Percentiles rank a stretch among this genome's conserved stretches.
phyloP scores from a whole-genome alignment of 78 protist genomes.

The Corallochytrium limacisporum region DNA sequence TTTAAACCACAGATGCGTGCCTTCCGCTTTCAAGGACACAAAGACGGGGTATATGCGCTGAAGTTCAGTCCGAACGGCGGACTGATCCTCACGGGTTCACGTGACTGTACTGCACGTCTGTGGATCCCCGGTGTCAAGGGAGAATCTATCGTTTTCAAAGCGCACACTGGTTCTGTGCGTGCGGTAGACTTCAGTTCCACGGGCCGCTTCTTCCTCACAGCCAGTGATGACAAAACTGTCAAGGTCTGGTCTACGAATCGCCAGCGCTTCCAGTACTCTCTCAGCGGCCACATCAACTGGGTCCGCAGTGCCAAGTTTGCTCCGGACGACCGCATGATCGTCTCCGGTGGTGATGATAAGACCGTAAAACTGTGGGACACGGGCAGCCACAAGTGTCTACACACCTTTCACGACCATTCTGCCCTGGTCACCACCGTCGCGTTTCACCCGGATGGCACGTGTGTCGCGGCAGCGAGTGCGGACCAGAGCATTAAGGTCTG shows the following conservation, averaged over 20 bases:
- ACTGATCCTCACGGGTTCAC: background rate
- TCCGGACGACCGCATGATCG: conserved; percentile 46
- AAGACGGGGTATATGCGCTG: conserved; percentile 22
- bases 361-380: conserved; percentile 64
- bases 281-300: conserved; percentile 72
- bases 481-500: conserved; percentile 51
- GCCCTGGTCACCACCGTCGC: conserved; percentile 28
- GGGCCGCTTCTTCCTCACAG: conserved; percentile 28
- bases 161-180: conserved; percentile 40
- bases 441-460: conserved; percentile 70
- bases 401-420: conserved; percentile 47
- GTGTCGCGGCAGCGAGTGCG: conserved; percentile 45
- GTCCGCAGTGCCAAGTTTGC: conserved; percentile 46
- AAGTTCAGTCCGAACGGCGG: background rate
- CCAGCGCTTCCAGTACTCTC: conserved; percentile 29
- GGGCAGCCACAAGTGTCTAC: background rate
- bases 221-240: conserved; percentile 64
- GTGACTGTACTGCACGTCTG: background rate
- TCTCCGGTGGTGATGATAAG: conserved; percentile 62
- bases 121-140: background rate
- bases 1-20: conserved; percentile 69
- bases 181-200: conserved; percentile 42
- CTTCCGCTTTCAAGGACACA: conserved; percentile 27
- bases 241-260: conserved; percentile 46
- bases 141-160: conserved; percentile 23